Conservation (phyloP, 1,139 yeast species). For the Nakaseomyces delphensis region DNA sequence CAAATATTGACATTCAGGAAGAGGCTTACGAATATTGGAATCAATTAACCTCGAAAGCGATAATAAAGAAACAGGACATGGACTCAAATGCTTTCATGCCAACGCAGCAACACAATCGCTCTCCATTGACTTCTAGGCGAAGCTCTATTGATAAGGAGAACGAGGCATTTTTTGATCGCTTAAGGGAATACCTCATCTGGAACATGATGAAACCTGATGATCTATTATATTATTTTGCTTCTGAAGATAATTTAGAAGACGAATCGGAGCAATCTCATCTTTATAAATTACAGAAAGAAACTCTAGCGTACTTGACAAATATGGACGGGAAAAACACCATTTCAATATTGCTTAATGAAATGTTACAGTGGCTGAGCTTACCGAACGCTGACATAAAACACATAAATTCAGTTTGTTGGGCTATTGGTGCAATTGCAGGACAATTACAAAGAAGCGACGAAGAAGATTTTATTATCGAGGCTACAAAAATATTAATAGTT, state of each 20-base stretch:
- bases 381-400: constrained; percentile 49
- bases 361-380: not conserved
- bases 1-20: constrained; percentile 51
- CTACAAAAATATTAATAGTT: constrained; percentile 77
- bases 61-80: constrained; percentile 1
- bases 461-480: constrained; percentile 79
- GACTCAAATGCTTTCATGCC: constrained; percentile 11
- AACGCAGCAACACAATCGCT: constrained; percentile 25
- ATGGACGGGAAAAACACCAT: constrained; percentile 39
- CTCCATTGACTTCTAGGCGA: not conserved
- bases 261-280: constrained; percentile 38
- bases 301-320: constrained; percentile 86
- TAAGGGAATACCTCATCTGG: constrained; percentile 4
- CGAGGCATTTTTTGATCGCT: not conserved
- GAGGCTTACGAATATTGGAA: constrained; percentile 40
- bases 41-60: not conserved
- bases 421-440: constrained; percentile 95
- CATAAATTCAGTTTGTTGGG: constrained; percentile 96
- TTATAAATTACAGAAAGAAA: constrained; percentile 91
- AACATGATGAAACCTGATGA: constrained; percentile 4
- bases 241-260: not conserved
- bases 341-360: not conserved
- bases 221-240: not conserved
- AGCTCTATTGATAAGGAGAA: constrained; percentile 3
- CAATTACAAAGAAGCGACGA: constrained; percentile 98